Base-by-base conservation (phyloP, 148 eudicot genomes). In the Rhododendron mucronatum region DNA sequence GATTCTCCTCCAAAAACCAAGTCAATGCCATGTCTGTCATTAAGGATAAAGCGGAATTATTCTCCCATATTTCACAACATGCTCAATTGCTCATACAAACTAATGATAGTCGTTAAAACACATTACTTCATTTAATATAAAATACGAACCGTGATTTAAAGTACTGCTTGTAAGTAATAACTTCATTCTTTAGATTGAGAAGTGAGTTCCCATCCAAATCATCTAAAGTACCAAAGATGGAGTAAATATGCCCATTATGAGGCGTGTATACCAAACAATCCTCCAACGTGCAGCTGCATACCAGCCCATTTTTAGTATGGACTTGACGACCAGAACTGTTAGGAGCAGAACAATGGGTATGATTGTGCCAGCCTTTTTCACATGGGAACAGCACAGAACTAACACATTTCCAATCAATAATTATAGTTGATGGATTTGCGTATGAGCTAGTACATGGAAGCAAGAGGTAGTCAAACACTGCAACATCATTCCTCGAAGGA, bases 201-300 rank as follows among this genome's bases (percentile, higher is more conserved):
- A 7, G 41, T 2, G 96, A 90, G 86, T 90, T 93, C 23, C 94
- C 94, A 84, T 93, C 76, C 89, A 93, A 82, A 78, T 88, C 88
- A 55, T 86, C 85, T 69, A 92, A 83, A 78, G 85, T 87, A 14
- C 95, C 94, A 30, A 78, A 57, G 9, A 95, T 87, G 78, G 90
- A 91, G 86, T 97, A 97, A 28, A 94, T 10, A 51, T 44, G 59
- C 57, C 93, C 91, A 84, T 89, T 94, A 77, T 97, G 99, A 85
- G 99, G 98, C 15, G 99, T 93, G 81, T 87, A 90, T 5, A 93
- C 96, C 87, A 94, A 84, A 81, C 95, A 93, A 75, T 92, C 92
- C 80, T 95, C 92, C 78, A 95, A 74, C 88, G 86, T 75, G 83
- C 93, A 91, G 65, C 87, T 73, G 78, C 92, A 90, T 9, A 93